phyloP scores from a whole-genome alignment of 768 basidiomycete genomes.

The Kwoniella europaea region DNA sequence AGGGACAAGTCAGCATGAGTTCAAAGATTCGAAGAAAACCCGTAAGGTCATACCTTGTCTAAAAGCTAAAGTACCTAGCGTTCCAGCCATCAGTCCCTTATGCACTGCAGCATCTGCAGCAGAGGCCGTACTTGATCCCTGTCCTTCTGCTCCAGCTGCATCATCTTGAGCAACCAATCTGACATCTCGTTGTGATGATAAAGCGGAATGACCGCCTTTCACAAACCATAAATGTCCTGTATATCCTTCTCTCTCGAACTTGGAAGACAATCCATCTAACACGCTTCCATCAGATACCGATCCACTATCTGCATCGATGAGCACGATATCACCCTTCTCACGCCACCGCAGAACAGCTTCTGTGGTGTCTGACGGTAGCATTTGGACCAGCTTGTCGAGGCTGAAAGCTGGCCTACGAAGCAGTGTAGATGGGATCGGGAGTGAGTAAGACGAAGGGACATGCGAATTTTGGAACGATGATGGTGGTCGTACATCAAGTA shows the following conservation, averaged over 20 bases:
- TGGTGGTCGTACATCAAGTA: conserved; percentile 88
- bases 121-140: conserved; percentile 2
- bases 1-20: background rate
- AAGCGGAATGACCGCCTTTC: conserved; percentile 67
- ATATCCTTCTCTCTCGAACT: conserved; percentile 62
- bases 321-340: conserved; percentile 65
- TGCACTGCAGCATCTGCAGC: background rate
- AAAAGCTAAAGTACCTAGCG: conserved; percentile 59
- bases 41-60: conserved; percentile 51
- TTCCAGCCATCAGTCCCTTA: conserved; percentile 34
- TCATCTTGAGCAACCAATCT: conserved; percentile 60
- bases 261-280: conserved; percentile 57
- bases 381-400: conserved; percentile 73
- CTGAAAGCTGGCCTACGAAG: conserved; percentile 89
- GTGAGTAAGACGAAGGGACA: conserved; percentile 72
- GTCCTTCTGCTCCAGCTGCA: conserved; percentile 60
- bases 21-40: background rate
- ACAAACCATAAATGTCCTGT: conserved; percentile 74
- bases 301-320: conserved; percentile 81
- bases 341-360: conserved; percentile 37
- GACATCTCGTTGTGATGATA: conserved; percentile 65
- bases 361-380: conserved; percentile 68
- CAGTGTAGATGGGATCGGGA: conserved; percentile 91
- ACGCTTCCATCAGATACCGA: conserved; percentile 65
- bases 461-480: conserved; percentile 72